Evolutionary conservation across 2,329 filamentous ascomycete genomes (phyloP), one percentile per base, ranked within the genome.

Genomic region (Dothideomycetes sp.): DNA sequence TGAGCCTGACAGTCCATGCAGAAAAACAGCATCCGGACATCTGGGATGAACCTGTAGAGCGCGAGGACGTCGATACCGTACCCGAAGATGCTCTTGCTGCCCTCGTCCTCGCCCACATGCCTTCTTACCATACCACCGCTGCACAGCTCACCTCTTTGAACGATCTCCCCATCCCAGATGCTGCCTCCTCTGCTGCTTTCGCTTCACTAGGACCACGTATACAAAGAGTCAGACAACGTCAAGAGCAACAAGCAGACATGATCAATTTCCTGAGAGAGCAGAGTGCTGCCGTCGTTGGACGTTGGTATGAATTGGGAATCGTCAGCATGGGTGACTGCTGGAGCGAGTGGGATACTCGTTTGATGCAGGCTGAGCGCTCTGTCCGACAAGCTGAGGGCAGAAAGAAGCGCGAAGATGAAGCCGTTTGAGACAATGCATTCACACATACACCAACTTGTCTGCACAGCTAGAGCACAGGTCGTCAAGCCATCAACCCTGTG

Each of bases 251-350:
- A 46, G 60, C 61, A 30, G 66, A 68, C 35, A 75, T 81, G 57
- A 73, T 84, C 45, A 73, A 72, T 16, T 73, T 73, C 56, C 69
- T 82, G 54, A 71, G 76, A 55, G 71, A 62, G 45, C 71, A 70
- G 47, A 88, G 73, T 62, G 83, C 77, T 58, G 49, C 59, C 34
- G 34, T 64, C 9, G 58, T 66, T 40, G 58, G 60, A 57, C 58
- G 46, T 27, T 93, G 85, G 81, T 87, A 89, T 59, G 79, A 87
- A 56, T 65, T 75, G 17, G 75, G 77, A 3, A 68, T 91, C 32
- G 64, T 94, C 35, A 71, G 72, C 9, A 76, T 75, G 49, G 80
- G 80, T 0, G 73, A 77, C 49, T 72, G 73, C 42, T 79, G 86
- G 64, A 81, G 80, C 16, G 76, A 81, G 37, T 77, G 81, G 54